phyloP scores from a whole-genome alignment of 192 early-diverging fungal genomes.

The Entomortierella beljakovae region DNA sequence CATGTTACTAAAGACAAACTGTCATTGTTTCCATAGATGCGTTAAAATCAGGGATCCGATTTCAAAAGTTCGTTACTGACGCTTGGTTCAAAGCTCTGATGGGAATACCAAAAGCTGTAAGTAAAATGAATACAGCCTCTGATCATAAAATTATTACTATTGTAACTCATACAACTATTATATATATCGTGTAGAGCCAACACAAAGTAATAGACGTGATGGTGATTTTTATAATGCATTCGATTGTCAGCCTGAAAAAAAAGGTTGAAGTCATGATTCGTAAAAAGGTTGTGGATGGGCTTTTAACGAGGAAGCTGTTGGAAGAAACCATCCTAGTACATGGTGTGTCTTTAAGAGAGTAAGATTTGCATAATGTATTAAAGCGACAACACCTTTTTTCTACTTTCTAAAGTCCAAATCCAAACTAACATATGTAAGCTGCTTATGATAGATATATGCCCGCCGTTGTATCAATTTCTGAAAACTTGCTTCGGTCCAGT shows the following conservation, averaged over 20 bases:
- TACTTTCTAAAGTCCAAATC: neutral
- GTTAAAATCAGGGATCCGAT: conserved; percentile 71
- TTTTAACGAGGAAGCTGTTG: conserved; percentile 56
- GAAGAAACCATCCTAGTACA: conserved; percentile 62
- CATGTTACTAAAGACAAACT: too few relatives aligned
- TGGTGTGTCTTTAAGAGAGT: conserved; percentile 58
- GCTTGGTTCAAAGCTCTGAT: conserved; percentile 75
- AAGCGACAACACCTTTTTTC: too few relatives aligned
- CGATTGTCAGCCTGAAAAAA: conserved; percentile 62
- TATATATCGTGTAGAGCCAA: conserved; percentile 35
- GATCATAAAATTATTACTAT: neutral
- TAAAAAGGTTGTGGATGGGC: conserved; percentile 61
- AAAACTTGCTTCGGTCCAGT: conserved; percentile 68
- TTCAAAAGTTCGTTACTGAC: conserved; percentile 75
- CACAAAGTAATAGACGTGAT: conserved; percentile 66
- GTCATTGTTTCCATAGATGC: conserved; percentile 58
- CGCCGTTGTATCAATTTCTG: conserved; percentile 66
- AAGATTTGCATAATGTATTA: too few relatives aligned
- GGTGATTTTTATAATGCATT: conserved; percentile 62
- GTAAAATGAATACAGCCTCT: neutral
- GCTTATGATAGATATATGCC: conserved; percentile 53
- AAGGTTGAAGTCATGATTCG: conserved; percentile 62
- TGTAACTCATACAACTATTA: neutral
- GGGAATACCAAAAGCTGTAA: conserved; percentile 60
- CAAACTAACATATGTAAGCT: neutral